phyloP scores from a whole-genome alignment of 345 rosid species.

The Corymbia maculata region DNA sequence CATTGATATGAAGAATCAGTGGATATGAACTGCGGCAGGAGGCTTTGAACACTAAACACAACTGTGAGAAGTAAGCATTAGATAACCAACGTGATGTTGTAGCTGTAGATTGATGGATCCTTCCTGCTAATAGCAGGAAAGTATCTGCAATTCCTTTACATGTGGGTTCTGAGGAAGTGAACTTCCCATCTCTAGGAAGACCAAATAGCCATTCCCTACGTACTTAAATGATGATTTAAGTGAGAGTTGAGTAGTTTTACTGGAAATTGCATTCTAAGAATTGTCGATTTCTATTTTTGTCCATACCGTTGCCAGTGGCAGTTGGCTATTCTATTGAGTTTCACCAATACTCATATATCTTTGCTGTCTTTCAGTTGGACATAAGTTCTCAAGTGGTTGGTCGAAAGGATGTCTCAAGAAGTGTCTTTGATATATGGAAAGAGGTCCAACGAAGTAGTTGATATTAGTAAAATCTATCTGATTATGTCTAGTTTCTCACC shows the following conservation, averaged over 20 bases:
- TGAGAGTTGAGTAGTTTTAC: neutral
- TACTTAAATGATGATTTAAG: neutral
- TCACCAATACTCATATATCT: neutral
- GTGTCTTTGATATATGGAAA: constrained; percentile 88
- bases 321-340: neutral
- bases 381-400: constrained; percentile 90
- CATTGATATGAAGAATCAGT: neutral
- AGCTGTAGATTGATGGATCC: neutral
- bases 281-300: neutral
- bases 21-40: neutral
- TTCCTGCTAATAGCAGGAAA: neutral
- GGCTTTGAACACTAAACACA: neutral
- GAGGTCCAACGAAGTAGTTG: constrained; percentile 41
- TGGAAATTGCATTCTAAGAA: neutral
- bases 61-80: neutral
- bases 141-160: neutral
- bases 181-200: neutral
- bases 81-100: neutral
- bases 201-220: neutral
- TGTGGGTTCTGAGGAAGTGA: neutral
- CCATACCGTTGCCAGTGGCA: neutral
- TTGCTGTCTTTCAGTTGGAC: constrained; percentile 44
- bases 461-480: neutral
- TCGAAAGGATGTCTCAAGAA: constrained; percentile 75
- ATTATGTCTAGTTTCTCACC: neutral